A percentile compares a stretch with the other conserved stretches of the same genome.
phyloP scores from a whole-genome alignment of 2,329 filamentous ascomycete genomes.

The Spiromastix sp. region DNA sequence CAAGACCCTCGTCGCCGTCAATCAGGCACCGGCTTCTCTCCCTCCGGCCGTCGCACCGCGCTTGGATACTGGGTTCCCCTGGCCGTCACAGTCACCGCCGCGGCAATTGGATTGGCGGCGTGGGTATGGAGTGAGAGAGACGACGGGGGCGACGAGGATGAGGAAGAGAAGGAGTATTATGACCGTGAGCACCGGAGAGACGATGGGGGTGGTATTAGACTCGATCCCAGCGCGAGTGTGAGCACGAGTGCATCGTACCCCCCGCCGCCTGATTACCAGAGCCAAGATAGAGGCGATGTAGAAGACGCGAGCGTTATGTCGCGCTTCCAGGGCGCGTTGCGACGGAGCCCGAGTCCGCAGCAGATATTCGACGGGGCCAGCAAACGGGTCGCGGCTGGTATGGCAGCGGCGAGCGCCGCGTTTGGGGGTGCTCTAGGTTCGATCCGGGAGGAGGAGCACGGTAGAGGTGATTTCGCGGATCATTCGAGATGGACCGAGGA shows the following conservation, averaged over 20 bases:
- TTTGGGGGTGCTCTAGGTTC: conserved; percentile 73
- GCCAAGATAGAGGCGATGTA: conserved; percentile 19
- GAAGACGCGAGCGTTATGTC: conserved; percentile 55
- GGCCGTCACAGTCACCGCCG: conserved; percentile 74
- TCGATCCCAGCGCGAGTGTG: too few relatives aligned
- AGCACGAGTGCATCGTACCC: conserved; percentile 13
- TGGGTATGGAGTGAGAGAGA: conserved; percentile 91
- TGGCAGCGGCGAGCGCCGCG: conserved; percentile 71
- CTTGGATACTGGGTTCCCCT: conserved; percentile 78
- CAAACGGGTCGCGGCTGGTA: conserved; percentile 67
- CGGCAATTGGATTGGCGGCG: conserved; percentile 73
- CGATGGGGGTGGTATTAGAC: conserved; percentile 15
- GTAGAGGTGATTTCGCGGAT: conserved; percentile 68
- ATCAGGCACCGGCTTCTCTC: conserved; percentile 30
- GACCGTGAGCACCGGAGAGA: conserved; percentile 16
- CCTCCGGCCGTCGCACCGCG: conserved; percentile 30
- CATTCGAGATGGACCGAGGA: conserved; percentile 91
- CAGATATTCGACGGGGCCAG: conserved; percentile 78
- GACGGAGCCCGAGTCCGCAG: conserved; percentile 75
- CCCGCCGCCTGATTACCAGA: conserved; percentile 15
- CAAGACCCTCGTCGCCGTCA: conserved; percentile 29
- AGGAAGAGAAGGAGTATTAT: conserved; percentile 43
- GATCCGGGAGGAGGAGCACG: conserved; percentile 80
- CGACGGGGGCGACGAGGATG: conserved; percentile 59
- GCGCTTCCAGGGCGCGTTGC: conserved; percentile 69